Percentiles rank a stretch among this genome's conserved stretches.
Conservation (phyloP, 805 yeast genomes). For the Saccharomycopsis sp. region DNA sequence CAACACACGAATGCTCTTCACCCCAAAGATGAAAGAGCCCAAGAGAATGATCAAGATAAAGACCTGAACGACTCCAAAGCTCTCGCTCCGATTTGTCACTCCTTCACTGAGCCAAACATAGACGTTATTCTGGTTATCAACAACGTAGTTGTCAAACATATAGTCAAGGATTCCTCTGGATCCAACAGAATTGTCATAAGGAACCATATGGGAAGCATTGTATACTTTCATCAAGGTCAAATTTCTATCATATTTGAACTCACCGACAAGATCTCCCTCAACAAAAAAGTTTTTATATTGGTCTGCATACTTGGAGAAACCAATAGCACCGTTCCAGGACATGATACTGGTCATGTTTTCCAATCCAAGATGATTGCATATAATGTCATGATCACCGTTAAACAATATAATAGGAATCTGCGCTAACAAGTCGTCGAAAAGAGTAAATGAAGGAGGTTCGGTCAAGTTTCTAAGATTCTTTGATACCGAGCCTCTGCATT, state of each 20-base stretch:
- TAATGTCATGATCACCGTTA: conserved; percentile 65
- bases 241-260: conserved; percentile 52
- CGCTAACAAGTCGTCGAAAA: conserved; percentile 48
- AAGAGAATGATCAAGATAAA: background rate
- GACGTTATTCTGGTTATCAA: background rate
- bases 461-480: conserved; percentile 35
- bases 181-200: conserved; percentile 67
- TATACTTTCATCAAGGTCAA: conserved; percentile 68
- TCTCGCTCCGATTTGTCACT: background rate
- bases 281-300: conserved; percentile 39
- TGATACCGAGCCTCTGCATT: conserved; percentile 51
- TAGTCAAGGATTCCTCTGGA: conserved; percentile 66
- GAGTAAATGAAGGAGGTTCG: conserved; percentile 43
- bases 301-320: conserved; percentile 27
- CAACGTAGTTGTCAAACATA: background rate
- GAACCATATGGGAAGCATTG: conserved; percentile 91
- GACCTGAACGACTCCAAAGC: background rate
- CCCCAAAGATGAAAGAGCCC: background rate
- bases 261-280: conserved; percentile 38
- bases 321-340: conserved; percentile 37
- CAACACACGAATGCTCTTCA: background rate
- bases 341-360: conserved; percentile 49
- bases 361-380: conserved; percentile 63
- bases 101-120: background rate
- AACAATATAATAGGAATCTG: conserved; percentile 50